Evolutionary conservation across 768 basidiomycete genomes (phyloP).

Genomic region (Rhodotorula kratochvilovae): DNA sequence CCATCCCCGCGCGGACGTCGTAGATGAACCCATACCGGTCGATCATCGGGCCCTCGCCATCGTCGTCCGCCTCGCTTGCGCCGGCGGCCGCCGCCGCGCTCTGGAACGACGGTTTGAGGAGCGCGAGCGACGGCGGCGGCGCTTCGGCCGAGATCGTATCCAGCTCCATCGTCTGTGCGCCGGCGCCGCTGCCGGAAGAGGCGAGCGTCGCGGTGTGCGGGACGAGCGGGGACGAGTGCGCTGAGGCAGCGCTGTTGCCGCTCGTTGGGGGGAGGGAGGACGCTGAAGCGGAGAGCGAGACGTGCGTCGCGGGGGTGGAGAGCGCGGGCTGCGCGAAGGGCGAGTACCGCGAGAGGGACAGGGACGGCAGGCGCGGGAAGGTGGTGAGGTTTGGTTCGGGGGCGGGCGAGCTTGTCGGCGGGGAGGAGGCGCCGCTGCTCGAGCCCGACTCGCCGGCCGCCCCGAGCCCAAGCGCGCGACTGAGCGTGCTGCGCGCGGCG

Average conservation of each 20-base stretch:
- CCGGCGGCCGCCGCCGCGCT: conserved; percentile 64
- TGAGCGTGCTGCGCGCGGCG: conserved; percentile 27
- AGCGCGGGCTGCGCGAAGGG: conserved; percentile 24
- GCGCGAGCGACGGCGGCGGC: conserved; percentile 32
- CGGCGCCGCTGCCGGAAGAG: background rate
- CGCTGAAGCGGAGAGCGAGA: conserved; percentile 9
- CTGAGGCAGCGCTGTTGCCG: background rate
- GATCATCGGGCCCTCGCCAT: conserved; percentile 47
- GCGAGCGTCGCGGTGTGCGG: background rate
- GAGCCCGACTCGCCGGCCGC: background rate
- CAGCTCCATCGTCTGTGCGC: conserved; percentile 28
- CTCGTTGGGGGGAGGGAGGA: background rate
- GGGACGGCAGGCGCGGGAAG: conserved; percentile 8
- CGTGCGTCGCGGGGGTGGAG: conserved; percentile 15
- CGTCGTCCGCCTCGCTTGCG: conserved; percentile 41
- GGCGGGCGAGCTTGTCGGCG: background rate
- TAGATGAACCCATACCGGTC: conserved; percentile 90
- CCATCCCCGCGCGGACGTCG: conserved; percentile 74
- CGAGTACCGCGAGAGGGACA: conserved; percentile 26
- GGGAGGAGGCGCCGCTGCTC: background rate
- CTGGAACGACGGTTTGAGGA: conserved; percentile 42
- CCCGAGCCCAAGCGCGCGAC: conserved; percentile 35
- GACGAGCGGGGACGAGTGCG: background rate
- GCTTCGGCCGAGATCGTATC: conserved; percentile 25
- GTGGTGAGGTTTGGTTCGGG: conserved; percentile 4